Evolutionary conservation across 2,329 filamentous ascomycete genomes (phyloP), one percentile per base, ranked within the genome.

Genomic region (Stenocarpella maydis): DNA sequence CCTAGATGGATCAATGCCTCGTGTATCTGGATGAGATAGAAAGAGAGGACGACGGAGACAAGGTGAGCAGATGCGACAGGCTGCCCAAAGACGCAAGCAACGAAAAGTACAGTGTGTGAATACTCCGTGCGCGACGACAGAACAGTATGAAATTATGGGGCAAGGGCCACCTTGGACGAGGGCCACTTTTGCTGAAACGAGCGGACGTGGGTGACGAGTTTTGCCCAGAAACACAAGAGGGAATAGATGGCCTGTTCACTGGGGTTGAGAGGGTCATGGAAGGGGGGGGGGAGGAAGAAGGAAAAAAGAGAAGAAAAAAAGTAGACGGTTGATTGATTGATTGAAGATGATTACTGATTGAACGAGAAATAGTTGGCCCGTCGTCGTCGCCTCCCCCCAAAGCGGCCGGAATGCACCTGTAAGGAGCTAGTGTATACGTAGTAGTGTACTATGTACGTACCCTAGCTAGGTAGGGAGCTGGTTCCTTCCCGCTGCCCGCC

Each of bases 161-260:
- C 52, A 43, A 26, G 37, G 37, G 21, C 37, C 37, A 28, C 34
- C 37, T 43, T 31, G 54, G 54, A 26, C 12, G 3, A 31, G 55
- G 41, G 26, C 55, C 55, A 61, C 55, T 61, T 61, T 61, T 61
- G 55, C 47, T 61, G 55, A 61, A 61, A 61, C 55, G 55, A 61
- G 41, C 41, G 55, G 41, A 61, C 34, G 26, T 34, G 41, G 41
- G 26, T 34, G 55, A 61, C 41, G 39, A 60, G 55, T 15, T 19
- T 43, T 26, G 41, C 41, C 41, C 55, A 61, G 55, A 26, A 34
- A 14, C 26, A 21, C 55, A 60, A 61, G 19, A 61, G 7, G 55
- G 41, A 47, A 61, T 34, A 12, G 55, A 61, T 61, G 41, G 26
- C 26, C 55, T 31, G 34, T n/a, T 28, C 4, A 34, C 37, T 43